Evolutionary conservation across 2,329 filamentous ascomycete genomes (phyloP), one percentile per base, ranked within the genome.

Genomic region (Niveomyces coronatus): DNA sequence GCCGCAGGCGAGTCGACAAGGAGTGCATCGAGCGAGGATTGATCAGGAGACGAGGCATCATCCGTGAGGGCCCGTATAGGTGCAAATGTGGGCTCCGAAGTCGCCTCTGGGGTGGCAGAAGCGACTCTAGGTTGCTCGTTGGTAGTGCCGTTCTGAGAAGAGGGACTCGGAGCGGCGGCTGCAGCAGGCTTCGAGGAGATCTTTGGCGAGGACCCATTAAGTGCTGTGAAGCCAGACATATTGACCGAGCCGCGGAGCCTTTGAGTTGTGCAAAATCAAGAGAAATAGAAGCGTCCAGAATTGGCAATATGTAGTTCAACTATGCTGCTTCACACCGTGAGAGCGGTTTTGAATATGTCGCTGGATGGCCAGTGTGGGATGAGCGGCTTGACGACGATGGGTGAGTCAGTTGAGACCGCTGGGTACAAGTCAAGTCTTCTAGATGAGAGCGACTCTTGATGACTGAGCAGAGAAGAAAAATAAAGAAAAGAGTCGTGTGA

Each of bases 161-260:
- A 23, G 1, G 24, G n/a, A 13, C 15, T 29, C 6, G 24, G 23
- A n/a, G 5, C 14, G 16, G 31, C 6, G 10, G 22, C 17, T n/a
- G n/a, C n/a, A 13, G 24, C 33, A 22, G 27, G 27, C 17, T 42
- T 37, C 10, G 40, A 24, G 9, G 34, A 24, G 3, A 32, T 30
- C 33, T 63, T 69, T 31, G 64, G 68, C 43, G 66, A 70, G 48
- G 56, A 62, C 46, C 68, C 65, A 44, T 70, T 70, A n/a, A 73
- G 62, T 46, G 67, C 65, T 20, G 61, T 69, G 43, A 71, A 71
- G n/a, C 63, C 55, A 27, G 69, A 62, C 70, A 73, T 73, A 6
- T n/a, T 22, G 15, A 13, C 7, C 10, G 14, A 24, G 23, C 8
- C 23, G 23, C 8, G 7, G n/a, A 30, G 28, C 7, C 28, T 14